Conservation (phyloP, 345 rosid genomes). For the Dipteronia dyeriana region DNA sequence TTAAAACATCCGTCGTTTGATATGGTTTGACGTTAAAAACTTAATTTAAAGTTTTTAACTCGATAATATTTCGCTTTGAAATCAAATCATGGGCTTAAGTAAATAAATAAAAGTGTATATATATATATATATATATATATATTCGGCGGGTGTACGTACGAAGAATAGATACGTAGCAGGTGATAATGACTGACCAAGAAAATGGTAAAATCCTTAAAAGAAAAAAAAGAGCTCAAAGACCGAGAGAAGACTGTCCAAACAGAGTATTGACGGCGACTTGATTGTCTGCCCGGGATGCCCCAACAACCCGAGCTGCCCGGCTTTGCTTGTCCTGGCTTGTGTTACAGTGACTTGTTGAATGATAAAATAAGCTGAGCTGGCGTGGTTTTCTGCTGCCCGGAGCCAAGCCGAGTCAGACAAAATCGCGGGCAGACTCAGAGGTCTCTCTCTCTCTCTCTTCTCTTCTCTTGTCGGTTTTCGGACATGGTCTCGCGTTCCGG, state of each 20-base stretch:
- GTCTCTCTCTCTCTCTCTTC: no score
- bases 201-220: not conserved
- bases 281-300: constrained; percentile 26
- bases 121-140: no score
- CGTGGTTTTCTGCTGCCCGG: constrained; percentile 41
- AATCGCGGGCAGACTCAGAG: constrained; percentile 26
- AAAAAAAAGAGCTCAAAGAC: constrained; percentile 26
- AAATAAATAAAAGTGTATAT: no score
- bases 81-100: no score
- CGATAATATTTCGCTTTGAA: no score
- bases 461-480: constrained; percentile 18
- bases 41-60: no score
- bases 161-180: not conserved
- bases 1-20: no score
- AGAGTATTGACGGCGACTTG: constrained; percentile 37
- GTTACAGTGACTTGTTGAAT: not conserved
- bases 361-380: not conserved
- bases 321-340: no score
- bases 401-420: constrained; percentile 14
- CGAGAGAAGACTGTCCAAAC: constrained; percentile 27
- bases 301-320: constrained; percentile 23
- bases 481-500: constrained; percentile 54
- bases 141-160: no score
- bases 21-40: no score
- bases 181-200: constrained; percentile 26